Evolutionary conservation across 2,329 filamentous ascomycete species (phyloP), one percentile per base, ranked within the genome.

Genomic region (Cladosporium cucumerinum): DNA sequence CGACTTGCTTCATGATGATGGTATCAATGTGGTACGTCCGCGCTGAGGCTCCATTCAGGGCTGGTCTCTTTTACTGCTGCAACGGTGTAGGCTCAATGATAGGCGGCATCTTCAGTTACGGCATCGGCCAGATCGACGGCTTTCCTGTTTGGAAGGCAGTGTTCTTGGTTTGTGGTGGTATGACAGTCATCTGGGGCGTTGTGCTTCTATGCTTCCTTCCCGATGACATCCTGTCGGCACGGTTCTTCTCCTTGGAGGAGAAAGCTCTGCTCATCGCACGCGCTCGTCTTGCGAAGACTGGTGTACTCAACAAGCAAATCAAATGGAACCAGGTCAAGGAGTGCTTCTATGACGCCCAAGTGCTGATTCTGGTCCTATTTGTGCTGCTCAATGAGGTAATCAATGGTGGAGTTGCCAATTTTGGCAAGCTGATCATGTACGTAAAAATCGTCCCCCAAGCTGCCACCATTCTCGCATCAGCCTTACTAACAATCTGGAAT

Each of bases 81-180:
- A 92, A 91, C 72, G 89, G 89, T 1, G 83, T 82, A 1, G 89
- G 91, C 71, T 88, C 90, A 70, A 87, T 90, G 55, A 86, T 90
- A 2, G 89, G 89, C 32, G 89, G 89, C 2, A 82, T 91, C 1
- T 79, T 91, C 0, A 88, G 88, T 3, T 86, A 85, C 68, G 82
- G 72, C 28, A 77, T 81, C 66, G 73, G 73, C 18, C 72, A 77
- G 52, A 72, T 74, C 36, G 70, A 73, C 23, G 70, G 70, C 1
- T 73, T 73, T 36, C 66, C 70, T 11, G 69, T 73, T 16, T 73
- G 72, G 72, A 66, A 72, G 86, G 87, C 87, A 69, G 82, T 90
- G 1, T 91, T 90, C 78, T 77, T 91, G 23, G 78, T 82, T 0
- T 90, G 89, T 70, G 89, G 87, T 23, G 76, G 83, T 65, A 74